phyloP scores from a whole-genome alignment of 2,329 filamentous ascomycete species.

The Fusarium redolens region DNA sequence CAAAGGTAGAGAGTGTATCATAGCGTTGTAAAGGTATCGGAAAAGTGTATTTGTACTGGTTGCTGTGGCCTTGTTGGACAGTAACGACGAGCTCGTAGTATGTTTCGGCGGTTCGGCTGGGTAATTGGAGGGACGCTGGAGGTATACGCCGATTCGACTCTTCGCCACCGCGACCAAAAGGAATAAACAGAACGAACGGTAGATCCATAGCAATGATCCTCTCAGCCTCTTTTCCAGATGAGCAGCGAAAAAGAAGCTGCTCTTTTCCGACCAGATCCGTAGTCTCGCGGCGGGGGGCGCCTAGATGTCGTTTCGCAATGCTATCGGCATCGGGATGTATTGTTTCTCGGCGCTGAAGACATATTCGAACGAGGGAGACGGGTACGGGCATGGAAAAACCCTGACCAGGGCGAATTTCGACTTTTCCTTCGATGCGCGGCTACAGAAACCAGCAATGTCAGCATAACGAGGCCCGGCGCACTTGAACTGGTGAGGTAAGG shows the following conservation, averaged over 20 bases:
- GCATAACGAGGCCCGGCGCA: constrained; percentile 22
- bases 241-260: constrained; percentile 88
- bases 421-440: constrained; percentile 97
- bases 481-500: constrained; percentile 6
- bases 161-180: constrained; percentile 89
- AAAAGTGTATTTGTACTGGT: constrained; percentile 91
- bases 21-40: constrained; percentile 92
- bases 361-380: constrained; percentile 93
- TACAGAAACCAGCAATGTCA: constrained; percentile 53
- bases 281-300: constrained; percentile 89
- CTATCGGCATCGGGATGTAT: constrained; percentile 98
- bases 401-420: constrained; percentile 89
- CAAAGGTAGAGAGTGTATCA: constrained; percentile 97
- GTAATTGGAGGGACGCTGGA: constrained; percentile 89
- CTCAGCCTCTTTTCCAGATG: constrained; percentile 85
- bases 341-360: constrained; percentile 90
- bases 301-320: constrained; percentile 89
- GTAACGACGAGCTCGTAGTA: constrained; percentile 97
- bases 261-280: constrained; percentile 96
- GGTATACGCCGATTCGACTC: constrained; percentile 91
- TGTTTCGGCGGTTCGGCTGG: constrained; percentile 94
- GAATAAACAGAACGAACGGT: constrained; percentile 97
- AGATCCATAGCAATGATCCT: constrained; percentile 95
- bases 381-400: constrained; percentile 90
- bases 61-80: constrained; percentile 87